These are phyloP conservation scores for Aspergillus wentii DNA, from an alignment of 495 filamentous ascomycete species.

Conservation along the genomic window DNA sequence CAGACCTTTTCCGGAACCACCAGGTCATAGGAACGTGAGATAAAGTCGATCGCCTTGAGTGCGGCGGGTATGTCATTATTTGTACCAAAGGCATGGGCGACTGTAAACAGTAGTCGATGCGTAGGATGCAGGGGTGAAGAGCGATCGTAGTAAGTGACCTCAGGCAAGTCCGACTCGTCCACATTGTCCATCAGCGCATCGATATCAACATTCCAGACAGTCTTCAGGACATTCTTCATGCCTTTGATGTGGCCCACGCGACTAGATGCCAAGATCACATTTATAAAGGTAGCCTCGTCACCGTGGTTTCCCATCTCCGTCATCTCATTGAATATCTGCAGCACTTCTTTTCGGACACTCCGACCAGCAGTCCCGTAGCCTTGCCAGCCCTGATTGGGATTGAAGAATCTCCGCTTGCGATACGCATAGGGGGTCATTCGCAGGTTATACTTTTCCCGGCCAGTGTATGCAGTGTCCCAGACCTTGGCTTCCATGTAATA, in stretches of 20 bases:
- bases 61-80: conserved; percentile 53
- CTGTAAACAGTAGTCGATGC: conserved; percentile 44
- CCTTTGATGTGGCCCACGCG: conserved; percentile 48
- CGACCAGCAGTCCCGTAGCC: conserved; percentile 26
- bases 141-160: conserved; percentile 24
- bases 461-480: conserved; percentile 34
- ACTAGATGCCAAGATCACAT: conserved; percentile 50
- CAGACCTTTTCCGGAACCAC: conserved; percentile 45
- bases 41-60: conserved; percentile 47
- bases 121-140: conserved; percentile 54
- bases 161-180: conserved; percentile 19
- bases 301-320: conserved; percentile 32
- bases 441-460: conserved; percentile 31
- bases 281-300: conserved; percentile 52
- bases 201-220: conserved; percentile 57
- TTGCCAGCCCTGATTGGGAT: conserved; percentile 17
- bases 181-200: conserved; percentile 24
- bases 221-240: conserved; percentile 44
- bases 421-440: conserved; percentile 35
- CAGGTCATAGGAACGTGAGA: conserved; percentile 52
- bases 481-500: conserved; percentile 44
- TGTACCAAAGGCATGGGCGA: conserved; percentile 55
- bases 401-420: conserved; percentile 18
- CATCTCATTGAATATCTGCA: conserved; percentile 48
- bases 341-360: conserved; percentile 32